Conservation (phyloP, 2,329 filamentous ascomycete genomes). For the Alternaria metachromatica region DNA sequence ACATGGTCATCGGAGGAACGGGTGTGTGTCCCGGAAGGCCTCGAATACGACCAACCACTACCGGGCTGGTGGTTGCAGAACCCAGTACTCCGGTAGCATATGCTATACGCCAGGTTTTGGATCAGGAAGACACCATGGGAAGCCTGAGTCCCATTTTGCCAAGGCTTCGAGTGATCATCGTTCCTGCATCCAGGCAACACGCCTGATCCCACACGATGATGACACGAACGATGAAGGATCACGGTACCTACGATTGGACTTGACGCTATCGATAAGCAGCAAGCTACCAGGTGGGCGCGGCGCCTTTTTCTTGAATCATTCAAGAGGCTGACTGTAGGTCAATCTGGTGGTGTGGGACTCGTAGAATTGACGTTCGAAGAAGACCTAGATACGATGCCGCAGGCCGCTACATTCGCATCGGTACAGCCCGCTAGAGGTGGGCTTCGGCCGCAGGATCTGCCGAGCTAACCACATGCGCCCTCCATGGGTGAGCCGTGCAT, state of each 20-base stretch:
- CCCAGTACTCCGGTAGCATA: constrained; percentile 1
- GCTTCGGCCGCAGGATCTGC: constrained; percentile 3
- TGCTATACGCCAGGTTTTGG: not conserved
- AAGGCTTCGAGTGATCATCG: not conserved
- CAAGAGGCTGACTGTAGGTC: not conserved
- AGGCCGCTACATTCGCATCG: constrained; percentile 3
- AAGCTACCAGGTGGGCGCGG: not conserved
- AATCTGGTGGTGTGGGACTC: not conserved
- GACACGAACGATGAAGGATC: constrained; percentile 1
- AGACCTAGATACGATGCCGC: not conserved
- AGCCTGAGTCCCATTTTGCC: not conserved
- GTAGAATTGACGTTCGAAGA: not conserved
- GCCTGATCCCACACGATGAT: not conserved
- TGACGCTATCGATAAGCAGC: constrained; percentile 1
- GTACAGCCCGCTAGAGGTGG: constrained; percentile 11
- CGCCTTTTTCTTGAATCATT: not conserved
- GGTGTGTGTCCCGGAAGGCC: constrained; percentile 15
- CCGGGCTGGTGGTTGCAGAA: constrained; percentile 12
- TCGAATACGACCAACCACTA: constrained; percentile 12
- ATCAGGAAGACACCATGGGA: not conserved
- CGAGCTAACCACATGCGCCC: constrained; percentile 4
- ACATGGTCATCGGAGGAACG: constrained; percentile 15
- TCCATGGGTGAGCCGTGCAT: constrained; percentile 8
- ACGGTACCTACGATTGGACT: not conserved
- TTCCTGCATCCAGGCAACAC: constrained; percentile 9